A percentile compares a stretch with the other conserved stretches of the same genome.
Evolutionary conservation across 164 flowering plant genomes (phyloP).

Genomic region (Berberis thunbergii): DNA sequence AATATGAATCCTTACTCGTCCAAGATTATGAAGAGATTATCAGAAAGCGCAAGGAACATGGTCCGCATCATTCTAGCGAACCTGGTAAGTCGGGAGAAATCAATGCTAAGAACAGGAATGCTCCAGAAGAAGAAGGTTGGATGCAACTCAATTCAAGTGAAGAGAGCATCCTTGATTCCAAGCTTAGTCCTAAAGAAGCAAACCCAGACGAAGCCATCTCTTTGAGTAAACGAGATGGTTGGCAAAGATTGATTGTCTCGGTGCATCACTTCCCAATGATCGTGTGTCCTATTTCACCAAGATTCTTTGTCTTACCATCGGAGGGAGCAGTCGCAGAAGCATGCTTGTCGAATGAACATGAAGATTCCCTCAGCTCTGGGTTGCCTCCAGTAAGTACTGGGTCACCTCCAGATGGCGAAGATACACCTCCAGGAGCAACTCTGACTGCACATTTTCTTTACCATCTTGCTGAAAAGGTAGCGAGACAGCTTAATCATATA

Average conservation of each 20-base stretch:
- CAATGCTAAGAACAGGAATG: slow-evolving; percentile 16
- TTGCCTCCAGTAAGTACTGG: slow-evolving; percentile 79
- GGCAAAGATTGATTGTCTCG: slow-evolving; percentile 45
- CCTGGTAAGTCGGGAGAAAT: slow-evolving; percentile 14
- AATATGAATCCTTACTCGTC: slow-evolving; percentile 78
- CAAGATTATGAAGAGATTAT: slow-evolving; percentile 88
- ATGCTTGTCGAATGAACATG: slow-evolving; percentile 50
- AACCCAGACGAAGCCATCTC: slow-evolving; percentile 17
- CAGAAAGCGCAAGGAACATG: slow-evolving; percentile 30
- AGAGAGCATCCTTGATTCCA: slow-evolving; percentile 26
- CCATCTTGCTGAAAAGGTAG: slow-evolving; percentile 85
- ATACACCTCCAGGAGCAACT: slow-evolving; percentile 67
- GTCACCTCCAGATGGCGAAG: slow-evolving; percentile 56
- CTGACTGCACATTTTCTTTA: slow-evolving; percentile 94
- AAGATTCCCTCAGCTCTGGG: slow-evolving; percentile 72
- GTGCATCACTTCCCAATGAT: slow-evolving; percentile 91
- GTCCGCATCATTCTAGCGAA: slow-evolving; percentile 5
- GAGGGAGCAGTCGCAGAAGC: slow-evolving; percentile 89
- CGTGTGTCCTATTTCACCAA: slow-evolving; percentile 77
- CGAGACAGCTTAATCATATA: not conserved
- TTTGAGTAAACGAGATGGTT: slow-evolving; percentile 19
- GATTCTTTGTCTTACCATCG: slow-evolving; percentile 84
- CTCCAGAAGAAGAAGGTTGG: slow-evolving; percentile 59
- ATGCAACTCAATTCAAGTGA: slow-evolving; percentile 33
- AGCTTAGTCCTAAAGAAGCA: slow-evolving; percentile 24